These are phyloP conservation scores for Elsinoe perseae DNA, from an alignment of 2,329 filamentous ascomycete genomes.

Conservation along the genomic window DNA sequence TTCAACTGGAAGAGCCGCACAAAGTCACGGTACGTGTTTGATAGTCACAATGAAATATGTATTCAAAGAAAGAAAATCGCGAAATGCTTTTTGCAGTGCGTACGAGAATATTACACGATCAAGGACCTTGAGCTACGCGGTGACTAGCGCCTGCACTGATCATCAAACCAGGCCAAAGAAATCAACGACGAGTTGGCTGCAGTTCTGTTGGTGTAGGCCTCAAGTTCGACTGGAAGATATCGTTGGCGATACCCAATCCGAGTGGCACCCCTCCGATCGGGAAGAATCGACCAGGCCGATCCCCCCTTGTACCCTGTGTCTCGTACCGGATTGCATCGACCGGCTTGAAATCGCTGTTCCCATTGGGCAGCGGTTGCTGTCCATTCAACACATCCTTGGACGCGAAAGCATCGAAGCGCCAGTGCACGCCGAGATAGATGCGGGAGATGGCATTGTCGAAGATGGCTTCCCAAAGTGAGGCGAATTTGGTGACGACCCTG, in stretches of 20 bases:
- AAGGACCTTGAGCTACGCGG: neutral
- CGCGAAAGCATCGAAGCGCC: slow-evolving; percentile 27
- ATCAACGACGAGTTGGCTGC: neutral
- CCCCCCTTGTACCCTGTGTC: neutral
- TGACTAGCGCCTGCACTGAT: too few species aligned
- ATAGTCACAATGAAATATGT: too few species aligned
- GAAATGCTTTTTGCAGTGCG: too few species aligned
- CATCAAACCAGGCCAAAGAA: neutral
- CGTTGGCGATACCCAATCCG: neutral
- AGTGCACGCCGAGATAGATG: slow-evolving; percentile 27
- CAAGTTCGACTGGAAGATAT: slow-evolving; percentile 5
- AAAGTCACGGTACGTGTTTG: too few species aligned
- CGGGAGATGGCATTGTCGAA: slow-evolving; percentile 27
- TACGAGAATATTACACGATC: neutral
- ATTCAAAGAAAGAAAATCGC: too few species aligned
- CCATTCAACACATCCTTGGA: neutral
- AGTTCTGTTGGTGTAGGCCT: neutral
- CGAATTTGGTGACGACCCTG: slow-evolving; percentile 20
- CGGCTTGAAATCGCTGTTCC: slow-evolving; percentile 1
- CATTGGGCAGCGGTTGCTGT: neutral
- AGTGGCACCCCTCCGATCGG: slow-evolving; percentile 3
- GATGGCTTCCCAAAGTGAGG: slow-evolving; percentile 25
- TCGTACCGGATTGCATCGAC: neutral
- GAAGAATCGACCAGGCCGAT: neutral
- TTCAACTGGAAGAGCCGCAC: too few species aligned